Conservation (phyloP, 2,329 filamentous ascomycete species). For the Septoria linicola region DNA sequence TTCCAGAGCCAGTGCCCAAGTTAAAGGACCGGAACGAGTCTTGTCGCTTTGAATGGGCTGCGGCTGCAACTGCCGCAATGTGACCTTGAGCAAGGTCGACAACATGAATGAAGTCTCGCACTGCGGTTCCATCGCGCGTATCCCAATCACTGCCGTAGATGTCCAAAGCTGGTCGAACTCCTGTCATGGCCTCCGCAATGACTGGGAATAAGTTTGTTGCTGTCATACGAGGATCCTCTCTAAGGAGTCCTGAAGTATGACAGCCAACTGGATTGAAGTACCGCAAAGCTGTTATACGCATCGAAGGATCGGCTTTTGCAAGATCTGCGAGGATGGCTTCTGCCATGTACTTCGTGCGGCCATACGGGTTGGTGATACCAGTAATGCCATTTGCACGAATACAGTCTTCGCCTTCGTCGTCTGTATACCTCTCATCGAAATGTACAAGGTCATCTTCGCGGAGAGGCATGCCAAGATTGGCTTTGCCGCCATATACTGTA, state of each 20-base stretch:
- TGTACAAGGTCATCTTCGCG: conserved; percentile 31
- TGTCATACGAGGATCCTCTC: conserved; percentile 61
- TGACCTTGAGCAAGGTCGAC: conserved; percentile 65
- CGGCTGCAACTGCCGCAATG: conserved; percentile 55
- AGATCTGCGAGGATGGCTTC: conserved; percentile 63
- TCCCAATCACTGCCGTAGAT: conserved; percentile 66
- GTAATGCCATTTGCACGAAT: conserved; percentile 48
- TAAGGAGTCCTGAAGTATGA: conserved; percentile 62
- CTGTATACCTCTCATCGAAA: conserved; percentile 43
- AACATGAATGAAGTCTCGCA: conserved; percentile 51
- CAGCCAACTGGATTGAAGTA: conserved; percentile 70
- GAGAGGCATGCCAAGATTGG: conserved; percentile 29
- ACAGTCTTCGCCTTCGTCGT: conserved; percentile 46
- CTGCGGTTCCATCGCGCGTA: conserved; percentile 63
- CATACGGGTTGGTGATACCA: conserved; percentile 65
- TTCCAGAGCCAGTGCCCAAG: conserved; percentile 44
- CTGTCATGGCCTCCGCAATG: conserved; percentile 61
- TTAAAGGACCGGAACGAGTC: conserved; percentile 44
- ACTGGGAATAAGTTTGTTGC: conserved; percentile 66
- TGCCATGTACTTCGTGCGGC: conserved; percentile 66
- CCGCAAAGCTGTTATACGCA: conserved; percentile 62
- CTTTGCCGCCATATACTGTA: conserved; percentile 59
- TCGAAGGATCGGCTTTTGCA: conserved; percentile 59
- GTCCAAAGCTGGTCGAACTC: conserved; percentile 53
- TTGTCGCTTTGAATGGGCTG: conserved; percentile 28